A percentile compares a stretch with the other conserved stretches of the same genome.
Evolutionary conservation across 1,284 basidiomycete genomes (phyloP).

Genomic region (Retiboletus flavoniger): DNA sequence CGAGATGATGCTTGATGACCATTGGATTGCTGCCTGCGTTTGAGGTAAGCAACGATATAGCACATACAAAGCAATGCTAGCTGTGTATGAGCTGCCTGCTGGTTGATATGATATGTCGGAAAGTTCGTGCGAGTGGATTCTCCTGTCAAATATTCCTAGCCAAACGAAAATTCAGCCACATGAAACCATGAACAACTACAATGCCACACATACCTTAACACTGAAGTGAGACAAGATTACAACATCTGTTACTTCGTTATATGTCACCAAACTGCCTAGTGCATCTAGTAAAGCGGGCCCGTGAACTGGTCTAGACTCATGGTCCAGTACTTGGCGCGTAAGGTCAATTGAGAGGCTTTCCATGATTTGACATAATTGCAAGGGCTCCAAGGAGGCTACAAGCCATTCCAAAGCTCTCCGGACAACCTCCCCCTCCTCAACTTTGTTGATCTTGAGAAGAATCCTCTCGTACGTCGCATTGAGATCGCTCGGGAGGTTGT

Average conservation of each 20-base stretch:
- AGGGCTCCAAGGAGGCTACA: not conserved
- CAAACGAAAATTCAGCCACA: not conserved
- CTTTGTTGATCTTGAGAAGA: not conserved
- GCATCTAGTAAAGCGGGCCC: no score
- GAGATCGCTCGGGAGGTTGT: constrained; percentile 1
- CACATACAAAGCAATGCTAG: not conserved
- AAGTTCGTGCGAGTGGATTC: no score
- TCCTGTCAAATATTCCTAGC: no score
- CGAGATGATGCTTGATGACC: no score
- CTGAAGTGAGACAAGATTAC: not conserved
- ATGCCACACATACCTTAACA: not conserved
- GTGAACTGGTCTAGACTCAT: not conserved
- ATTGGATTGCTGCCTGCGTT: not conserved
- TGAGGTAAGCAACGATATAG: not conserved
- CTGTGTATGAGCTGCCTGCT: not conserved
- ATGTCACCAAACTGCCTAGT: no score
- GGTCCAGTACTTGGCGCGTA: not conserved
- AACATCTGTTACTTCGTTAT: no score
- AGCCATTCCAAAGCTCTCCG: constrained; percentile 10
- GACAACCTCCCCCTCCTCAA: not conserved
- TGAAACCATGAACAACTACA: not conserved
- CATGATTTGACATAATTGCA: constrained; percentile 2
- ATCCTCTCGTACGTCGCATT: constrained; percentile 8
- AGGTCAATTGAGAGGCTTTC: constrained; percentile 12
- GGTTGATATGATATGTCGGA: not conserved